Evolutionary conservation across 176 grass and related monocot species (phyloP), one percentile per base, ranked within the genome.

Genomic region (Rhynchospora tenuis): DNA sequence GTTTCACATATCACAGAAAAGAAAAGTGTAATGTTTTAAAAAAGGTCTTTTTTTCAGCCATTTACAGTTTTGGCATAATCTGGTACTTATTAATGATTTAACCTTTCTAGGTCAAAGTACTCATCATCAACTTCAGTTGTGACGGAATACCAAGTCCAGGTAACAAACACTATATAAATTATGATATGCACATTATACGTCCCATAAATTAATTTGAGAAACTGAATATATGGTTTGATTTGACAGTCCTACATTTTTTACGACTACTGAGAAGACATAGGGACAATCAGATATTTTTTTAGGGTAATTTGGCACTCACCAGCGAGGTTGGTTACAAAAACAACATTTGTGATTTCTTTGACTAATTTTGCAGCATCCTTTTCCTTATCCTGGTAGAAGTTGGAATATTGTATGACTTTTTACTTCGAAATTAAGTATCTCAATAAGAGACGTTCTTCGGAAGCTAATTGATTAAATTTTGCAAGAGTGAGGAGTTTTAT

Each of bases 221-320:
- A 55, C 9, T 76, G 28, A 76, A 55, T 59, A 20, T 23, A 77
- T 67, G 3, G n/a, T 22, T 81, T 67, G 20, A 65, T 87, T 42
- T 88, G 38, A 29, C 67, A 97, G 93, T 89, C 89, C 15, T 91
- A 87, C 73, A 59, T 97, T 43, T 97, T 97, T 68, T 85, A 83
- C 22, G 87, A 71, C 20, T 97, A 97, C 47, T 97, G 93, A 89
- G 93, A 97, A 59, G 93, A 97, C 13, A 88, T 97, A 78, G 93
- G 93, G 76, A 97, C 89, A 63, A 89, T 97, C 64, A 93, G 51
- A 75, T 93, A 90, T 58, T 97, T 97, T 82, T 97, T 93, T 3
- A 97, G 44, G 91, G 91, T 33, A 97, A 97, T 80, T 84, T 97
- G 88, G 84, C 93, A 63, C 87, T 97, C 65, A 91, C 91, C 14